phyloP scores from a whole-genome alignment of 306 rosid species.

The Cicer pinnatifidum region DNA sequence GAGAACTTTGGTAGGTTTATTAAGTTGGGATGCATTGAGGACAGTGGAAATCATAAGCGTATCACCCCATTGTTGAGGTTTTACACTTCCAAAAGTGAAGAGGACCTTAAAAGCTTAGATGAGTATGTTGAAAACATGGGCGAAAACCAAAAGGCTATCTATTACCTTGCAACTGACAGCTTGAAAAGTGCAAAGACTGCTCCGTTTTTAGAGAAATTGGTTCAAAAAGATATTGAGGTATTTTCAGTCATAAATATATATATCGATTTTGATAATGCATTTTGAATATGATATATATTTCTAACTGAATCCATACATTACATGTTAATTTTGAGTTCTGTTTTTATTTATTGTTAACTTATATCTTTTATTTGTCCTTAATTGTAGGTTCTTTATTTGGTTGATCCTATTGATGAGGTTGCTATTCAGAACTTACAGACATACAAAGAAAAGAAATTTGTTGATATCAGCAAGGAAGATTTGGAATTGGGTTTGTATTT shows the following conservation, averaged over 20 bases:
- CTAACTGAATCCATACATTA: not conserved
- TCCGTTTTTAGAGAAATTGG: conserved; percentile 91
- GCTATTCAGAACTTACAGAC: conserved; percentile 97
- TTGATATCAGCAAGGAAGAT: conserved; percentile 99
- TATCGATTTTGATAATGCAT: not conserved
- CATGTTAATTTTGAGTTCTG: conserved; percentile 15
- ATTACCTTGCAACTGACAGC: conserved; percentile 96
- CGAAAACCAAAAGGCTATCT: conserved; percentile 91
- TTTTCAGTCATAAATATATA: conserved; percentile 8
- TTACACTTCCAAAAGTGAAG: conserved; percentile 91
- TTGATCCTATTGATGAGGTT: conserved; percentile 97
- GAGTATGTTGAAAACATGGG: conserved; percentile 94
- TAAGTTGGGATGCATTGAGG: conserved; percentile 91
- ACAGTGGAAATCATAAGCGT: conserved; percentile 96
- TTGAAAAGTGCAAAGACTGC: conserved; percentile 95
- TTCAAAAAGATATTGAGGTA: conserved; percentile 96
- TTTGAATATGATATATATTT: conserved; percentile 4
- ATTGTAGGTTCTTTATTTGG: conserved; percentile 80
- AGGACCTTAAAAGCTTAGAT: conserved; percentile 84
- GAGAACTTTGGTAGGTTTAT: conserved; percentile 96
- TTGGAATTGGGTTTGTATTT: conserved; percentile 79
- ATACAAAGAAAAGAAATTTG: conserved; percentile 93
- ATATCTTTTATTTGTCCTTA: conserved; percentile 18
- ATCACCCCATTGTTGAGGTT: conserved; percentile 88
- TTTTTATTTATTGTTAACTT: not conserved